phyloP scores from a whole-genome alignment of 2,329 filamentous ascomycete species.

The Plectosphaerella cucumerina region DNA sequence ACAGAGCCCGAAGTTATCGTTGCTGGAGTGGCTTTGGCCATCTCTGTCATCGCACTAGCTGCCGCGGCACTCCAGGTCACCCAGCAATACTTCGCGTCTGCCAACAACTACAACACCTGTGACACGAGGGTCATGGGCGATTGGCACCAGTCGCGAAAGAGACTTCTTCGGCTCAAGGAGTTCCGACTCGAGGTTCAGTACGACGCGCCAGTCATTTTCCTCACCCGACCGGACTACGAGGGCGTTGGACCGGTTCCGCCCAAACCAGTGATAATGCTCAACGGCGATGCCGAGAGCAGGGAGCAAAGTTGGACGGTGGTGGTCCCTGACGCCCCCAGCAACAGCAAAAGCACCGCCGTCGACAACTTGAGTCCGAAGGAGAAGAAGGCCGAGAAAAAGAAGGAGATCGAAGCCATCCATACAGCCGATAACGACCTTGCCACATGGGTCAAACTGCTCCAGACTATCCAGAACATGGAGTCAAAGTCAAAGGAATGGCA shows the following conservation, averaged over 20 bases:
- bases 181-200: conserved; percentile 46
- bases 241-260: conserved; percentile 26
- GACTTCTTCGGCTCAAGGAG: conserved; percentile 36
- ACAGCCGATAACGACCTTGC: conserved; percentile 54
- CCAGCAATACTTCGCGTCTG: conserved; percentile 47
- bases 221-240: conserved; percentile 36
- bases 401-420: conserved; percentile 29
- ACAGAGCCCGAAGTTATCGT: conserved; percentile 29
- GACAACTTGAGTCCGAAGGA: not conserved
- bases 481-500: conserved; percentile 43
- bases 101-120: conserved; percentile 44
- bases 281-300: conserved; percentile 32
- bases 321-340: conserved; percentile 19
- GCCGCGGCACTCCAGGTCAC: conserved; percentile 43
- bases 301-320: conserved; percentile 25
- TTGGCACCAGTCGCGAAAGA: conserved; percentile 36
- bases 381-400: conserved; percentile 18
- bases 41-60: conserved; percentile 42
- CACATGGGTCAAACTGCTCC: conserved; percentile 49
- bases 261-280: conserved; percentile 28
- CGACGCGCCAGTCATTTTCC: conserved; percentile 46
- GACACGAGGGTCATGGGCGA: conserved; percentile 42
- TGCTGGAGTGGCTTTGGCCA: conserved; percentile 38
- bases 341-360: not conserved
- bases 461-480: conserved; percentile 47